These are phyloP conservation scores for Coemansia asiatica DNA, from an alignment of 192 early-diverging fungal genomes.

Conservation along the genomic window DNA sequence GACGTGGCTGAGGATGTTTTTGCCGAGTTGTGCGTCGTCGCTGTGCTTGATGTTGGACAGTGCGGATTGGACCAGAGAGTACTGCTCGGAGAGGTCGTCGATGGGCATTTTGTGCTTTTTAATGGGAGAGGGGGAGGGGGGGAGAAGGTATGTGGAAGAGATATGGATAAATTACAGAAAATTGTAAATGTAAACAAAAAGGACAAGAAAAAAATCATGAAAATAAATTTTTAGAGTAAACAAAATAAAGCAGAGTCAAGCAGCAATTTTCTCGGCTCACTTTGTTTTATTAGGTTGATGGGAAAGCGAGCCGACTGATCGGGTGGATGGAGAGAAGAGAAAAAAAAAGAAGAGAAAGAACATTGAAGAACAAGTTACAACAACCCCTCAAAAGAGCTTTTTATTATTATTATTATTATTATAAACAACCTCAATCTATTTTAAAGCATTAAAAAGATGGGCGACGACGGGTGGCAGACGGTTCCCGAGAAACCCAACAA, in stretches of 20 bases:
- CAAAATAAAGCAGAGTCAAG: too few species aligned
- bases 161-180: not conserved
- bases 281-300: too few species aligned
- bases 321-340: too few species aligned
- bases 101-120: conserved; percentile 6
- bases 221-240: not conserved
- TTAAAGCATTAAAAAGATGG: conserved; percentile 19
- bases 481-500: conserved; percentile 36
- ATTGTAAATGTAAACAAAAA: conserved; percentile 7
- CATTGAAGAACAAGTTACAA: too few species aligned
- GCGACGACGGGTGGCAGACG: conserved; percentile 52
- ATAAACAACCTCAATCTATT: too few species aligned
- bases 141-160: not conserved
- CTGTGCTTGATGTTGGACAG: conserved; percentile 28
- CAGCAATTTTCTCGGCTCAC: not conserved
- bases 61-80: conserved; percentile 21
- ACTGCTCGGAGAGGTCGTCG: conserved; percentile 40
- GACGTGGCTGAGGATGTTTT: conserved; percentile 10
- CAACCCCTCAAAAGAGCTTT: too few species aligned
- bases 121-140: not conserved
- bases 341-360: too few species aligned
- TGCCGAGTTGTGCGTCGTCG: conserved; percentile 27
- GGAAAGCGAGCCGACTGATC: too few species aligned
- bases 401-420: too few species aligned
- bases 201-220: not conserved